A percentile compares a stretch with the other conserved stretches of the same genome.
These are phyloP conservation scores for Hypoxylon rickii DNA, from an alignment of 495 filamentous ascomycete genomes.

Conservation along the genomic window DNA sequence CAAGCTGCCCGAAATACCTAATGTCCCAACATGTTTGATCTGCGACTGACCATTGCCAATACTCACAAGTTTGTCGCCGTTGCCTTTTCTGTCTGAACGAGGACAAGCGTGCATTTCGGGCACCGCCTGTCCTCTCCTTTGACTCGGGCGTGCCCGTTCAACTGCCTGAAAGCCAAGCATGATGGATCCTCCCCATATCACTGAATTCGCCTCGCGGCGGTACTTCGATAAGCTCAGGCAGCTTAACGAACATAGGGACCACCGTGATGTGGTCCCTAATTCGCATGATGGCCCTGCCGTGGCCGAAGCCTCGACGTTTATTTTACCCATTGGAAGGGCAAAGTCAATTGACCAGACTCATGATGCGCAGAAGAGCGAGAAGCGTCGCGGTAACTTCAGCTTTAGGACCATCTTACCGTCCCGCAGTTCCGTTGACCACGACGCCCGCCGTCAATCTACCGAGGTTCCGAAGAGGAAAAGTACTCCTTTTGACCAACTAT, in stretches of 20 bases:
- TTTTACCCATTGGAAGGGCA: conserved; percentile 47
- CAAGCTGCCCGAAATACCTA: conserved; percentile 14
- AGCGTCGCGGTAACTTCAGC: conserved; percentile 37
- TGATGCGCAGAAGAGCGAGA: conserved; percentile 41
- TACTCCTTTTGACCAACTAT: conserved; percentile 54
- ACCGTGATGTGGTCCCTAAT: conserved; percentile 29
- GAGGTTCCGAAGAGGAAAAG: conserved; percentile 34
- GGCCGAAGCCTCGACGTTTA: conserved; percentile 42
- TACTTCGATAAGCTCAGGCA: conserved; percentile 57
- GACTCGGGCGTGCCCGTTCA: conserved; percentile 26
- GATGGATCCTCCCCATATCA: conserved; percentile 60
- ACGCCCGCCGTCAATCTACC: conserved; percentile 25
- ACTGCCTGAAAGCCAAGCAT: conserved; percentile 26
- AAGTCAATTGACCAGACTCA: conserved; percentile 32
- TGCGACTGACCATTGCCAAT: conserved; percentile 42
- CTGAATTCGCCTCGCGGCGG: conserved; percentile 62
- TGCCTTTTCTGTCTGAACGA: conserved; percentile 42
- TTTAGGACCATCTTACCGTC: conserved; percentile 37
- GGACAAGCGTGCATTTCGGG: conserved; percentile 39
- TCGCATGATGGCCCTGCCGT: conserved; percentile 27
- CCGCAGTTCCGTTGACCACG: conserved; percentile 36
- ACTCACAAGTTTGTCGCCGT: conserved; percentile 27
- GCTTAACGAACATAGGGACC: conserved; percentile 38
- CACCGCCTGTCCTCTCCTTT: conserved; percentile 33
- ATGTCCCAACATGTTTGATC: conserved; percentile 56